These are phyloP conservation scores for Verticillium albo-atrum DNA, from an alignment of 2,329 filamentous ascomycete species.

Conservation along the genomic window DNA sequence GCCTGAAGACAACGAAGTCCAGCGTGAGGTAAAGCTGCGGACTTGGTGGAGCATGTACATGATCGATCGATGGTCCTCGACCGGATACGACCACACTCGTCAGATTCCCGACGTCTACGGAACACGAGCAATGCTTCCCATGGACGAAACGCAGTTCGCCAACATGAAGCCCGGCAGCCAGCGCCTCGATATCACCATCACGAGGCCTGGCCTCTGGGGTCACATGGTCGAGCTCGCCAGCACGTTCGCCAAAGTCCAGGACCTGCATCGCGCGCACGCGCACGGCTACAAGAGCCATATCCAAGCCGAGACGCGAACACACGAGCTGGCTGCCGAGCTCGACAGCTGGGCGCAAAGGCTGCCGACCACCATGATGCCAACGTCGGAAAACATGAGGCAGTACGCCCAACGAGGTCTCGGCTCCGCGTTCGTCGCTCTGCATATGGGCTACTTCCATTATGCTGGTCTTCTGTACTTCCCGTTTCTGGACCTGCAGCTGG, in stretches of 20 bases:
- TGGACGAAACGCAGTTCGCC: constrained; percentile 1
- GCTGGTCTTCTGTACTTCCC: constrained; percentile 1
- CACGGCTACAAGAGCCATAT: background rate
- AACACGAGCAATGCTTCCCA: background rate
- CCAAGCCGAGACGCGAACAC: background rate
- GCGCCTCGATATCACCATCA: background rate
- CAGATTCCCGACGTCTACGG: background rate
- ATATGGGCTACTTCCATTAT: constrained; percentile 2
- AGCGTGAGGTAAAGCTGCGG: background rate
- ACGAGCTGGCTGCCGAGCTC: background rate
- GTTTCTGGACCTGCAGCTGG: background rate
- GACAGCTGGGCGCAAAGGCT: background rate
- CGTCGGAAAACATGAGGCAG: background rate
- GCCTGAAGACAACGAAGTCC: background rate
- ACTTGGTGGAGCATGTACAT: constrained; percentile 4
- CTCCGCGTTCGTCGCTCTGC: constrained; percentile 1
- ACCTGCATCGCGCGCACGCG: background rate
- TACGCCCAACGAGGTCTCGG: background rate
- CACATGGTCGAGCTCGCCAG: constrained; percentile 1
- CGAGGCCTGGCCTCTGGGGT: background rate
- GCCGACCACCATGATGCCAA: background rate
- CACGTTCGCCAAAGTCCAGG: background rate
- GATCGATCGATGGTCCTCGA: constrained; percentile 2
- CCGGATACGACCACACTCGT: background rate
- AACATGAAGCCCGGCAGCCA: background rate